Evolutionary conservation across 2,329 filamentous ascomycete genomes (phyloP).

Genomic region (Colletotrichum musicola): DNA sequence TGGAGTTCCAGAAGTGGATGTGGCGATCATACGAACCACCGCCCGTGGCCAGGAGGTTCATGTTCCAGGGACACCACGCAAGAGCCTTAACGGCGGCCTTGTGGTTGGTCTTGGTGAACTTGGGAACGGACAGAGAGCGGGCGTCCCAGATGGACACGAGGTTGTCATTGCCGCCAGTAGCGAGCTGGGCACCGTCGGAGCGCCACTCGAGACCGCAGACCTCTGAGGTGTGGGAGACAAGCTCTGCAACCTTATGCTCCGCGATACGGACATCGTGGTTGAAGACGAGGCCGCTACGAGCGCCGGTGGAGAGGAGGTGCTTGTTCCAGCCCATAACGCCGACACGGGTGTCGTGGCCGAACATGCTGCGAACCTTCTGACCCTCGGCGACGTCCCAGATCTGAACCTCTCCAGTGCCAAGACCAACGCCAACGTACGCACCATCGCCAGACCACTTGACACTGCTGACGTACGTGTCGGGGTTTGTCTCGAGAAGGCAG

Average conservation of each 20-base stretch:
- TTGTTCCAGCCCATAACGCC: conserved; percentile 99
- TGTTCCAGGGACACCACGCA: conserved; percentile 98
- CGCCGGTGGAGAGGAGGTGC: conserved; percentile 94
- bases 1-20: conserved; percentile 99
- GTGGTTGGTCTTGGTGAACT: conserved; percentile 99
- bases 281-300: conserved; percentile 93
- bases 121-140: conserved; percentile 90
- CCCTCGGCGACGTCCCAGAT: conserved; percentile 99
- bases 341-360: conserved; percentile 95
- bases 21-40: conserved; percentile 96
- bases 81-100: conserved; percentile 98
- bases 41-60: conserved; percentile 95
- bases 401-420: conserved; percentile 95
- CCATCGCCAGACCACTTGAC: conserved; percentile 99
- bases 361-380: conserved; percentile 97
- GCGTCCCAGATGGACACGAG: conserved; percentile 99
- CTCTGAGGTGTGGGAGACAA: conserved; percentile 96
- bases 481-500: conserved; percentile 86
- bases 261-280: conserved; percentile 99
- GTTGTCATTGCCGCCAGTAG: conserved; percentile 98
- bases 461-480: conserved; percentile 96
- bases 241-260: conserved; percentile 97
- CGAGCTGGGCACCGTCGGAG: conserved; percentile 94
- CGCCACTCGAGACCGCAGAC: conserved; percentile 99
- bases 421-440: conserved; percentile 94